Percentiles rank a stretch among this genome's conserved stretches.
These are phyloP conservation scores for Beauveria sp. DNA, from an alignment of 2,329 filamentous ascomycete genomes.

Conservation along the genomic window DNA sequence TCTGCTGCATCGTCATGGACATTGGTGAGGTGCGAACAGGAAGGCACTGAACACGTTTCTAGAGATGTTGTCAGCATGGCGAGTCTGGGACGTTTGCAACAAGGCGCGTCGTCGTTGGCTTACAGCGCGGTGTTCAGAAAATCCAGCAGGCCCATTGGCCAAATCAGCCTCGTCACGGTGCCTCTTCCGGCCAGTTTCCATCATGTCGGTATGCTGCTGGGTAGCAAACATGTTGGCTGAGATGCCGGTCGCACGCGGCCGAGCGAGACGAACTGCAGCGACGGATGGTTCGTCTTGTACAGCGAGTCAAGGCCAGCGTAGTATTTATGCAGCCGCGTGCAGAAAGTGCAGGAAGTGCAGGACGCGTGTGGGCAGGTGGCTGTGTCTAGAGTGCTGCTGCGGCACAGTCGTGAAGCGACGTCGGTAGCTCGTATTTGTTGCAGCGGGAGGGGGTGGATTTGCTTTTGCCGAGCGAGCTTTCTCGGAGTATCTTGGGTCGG, in stretches of 20 bases:
- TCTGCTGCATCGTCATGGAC: constrained; percentile 23
- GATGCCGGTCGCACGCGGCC: neutral
- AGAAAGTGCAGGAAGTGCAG: neutral
- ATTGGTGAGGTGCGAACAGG: constrained; percentile 40
- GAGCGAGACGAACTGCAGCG: neutral
- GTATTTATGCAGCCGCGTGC: neutral
- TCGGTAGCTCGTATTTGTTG: constrained; percentile 4
- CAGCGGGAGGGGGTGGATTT: neutral
- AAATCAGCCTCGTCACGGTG: constrained; percentile 39
- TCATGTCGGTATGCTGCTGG: constrained; percentile 24
- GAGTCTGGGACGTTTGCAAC: neutral
- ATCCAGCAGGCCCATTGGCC: constrained; percentile 30
- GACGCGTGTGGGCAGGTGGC: neutral
- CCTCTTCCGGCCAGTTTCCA: constrained; percentile 35
- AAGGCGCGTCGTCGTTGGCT: constrained; percentile 14
- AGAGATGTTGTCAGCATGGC: neutral
- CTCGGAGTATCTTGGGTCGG: neutral
- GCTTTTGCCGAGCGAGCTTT: neutral
- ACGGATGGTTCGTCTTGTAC: neutral
- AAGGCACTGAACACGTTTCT: constrained; percentile 50
- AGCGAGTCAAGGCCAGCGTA: neutral
- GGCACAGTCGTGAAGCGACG: neutral
- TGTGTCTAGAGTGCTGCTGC: neutral
- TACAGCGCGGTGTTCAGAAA: constrained; percentile 44
- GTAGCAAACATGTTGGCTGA: constrained; percentile 29